Evolutionary conservation across 495 filamentous ascomycete species (phyloP).

Genomic region (Hypoxylon crocopeplum): DNA sequence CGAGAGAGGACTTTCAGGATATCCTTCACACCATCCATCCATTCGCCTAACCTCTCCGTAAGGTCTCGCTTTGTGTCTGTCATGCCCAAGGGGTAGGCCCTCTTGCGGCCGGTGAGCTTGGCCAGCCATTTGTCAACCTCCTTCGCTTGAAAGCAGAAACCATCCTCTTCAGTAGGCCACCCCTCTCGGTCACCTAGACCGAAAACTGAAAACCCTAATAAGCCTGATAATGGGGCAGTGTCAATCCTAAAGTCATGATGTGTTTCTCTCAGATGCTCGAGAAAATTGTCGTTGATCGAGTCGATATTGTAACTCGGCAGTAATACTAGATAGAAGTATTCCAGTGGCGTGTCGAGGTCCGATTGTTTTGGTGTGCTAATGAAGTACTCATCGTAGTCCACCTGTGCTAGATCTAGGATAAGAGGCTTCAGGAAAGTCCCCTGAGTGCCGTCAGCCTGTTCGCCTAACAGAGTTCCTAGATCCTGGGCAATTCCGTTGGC

Average conservation of each 20-base stretch:
- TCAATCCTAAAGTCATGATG: constrained; percentile 97
- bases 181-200: constrained; percentile 89
- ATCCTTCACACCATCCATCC: constrained; percentile 76
- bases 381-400: constrained; percentile 93
- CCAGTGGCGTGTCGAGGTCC: constrained; percentile 43
- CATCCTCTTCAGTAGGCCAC: constrained; percentile 89
- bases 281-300: constrained; percentile 79
- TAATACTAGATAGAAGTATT: constrained; percentile 82
- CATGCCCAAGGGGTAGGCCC: constrained; percentile 83
- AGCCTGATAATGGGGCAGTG: constrained; percentile 75
- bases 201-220: constrained; percentile 91
- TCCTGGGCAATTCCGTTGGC: constrained; percentile 64
- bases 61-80: constrained; percentile 82
- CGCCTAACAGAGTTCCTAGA: constrained; percentile 47
- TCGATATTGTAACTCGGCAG: constrained; percentile 93
- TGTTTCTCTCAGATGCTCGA: constrained; percentile 85
- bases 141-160: constrained; percentile 88
- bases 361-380: constrained; percentile 64
- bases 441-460: constrained; percentile 23
- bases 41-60: constrained; percentile 70
- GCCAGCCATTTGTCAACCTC: constrained; percentile 96
- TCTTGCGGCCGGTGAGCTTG: constrained; percentile 79
- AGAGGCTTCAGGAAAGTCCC: constrained; percentile 62
- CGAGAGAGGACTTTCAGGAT: constrained; percentile 65
- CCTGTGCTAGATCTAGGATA: constrained; percentile 80